These are phyloP conservation scores for Musa itinerans DNA, from an alignment of 176 grass and related monocot genomes.

Conservation along the genomic window DNA sequence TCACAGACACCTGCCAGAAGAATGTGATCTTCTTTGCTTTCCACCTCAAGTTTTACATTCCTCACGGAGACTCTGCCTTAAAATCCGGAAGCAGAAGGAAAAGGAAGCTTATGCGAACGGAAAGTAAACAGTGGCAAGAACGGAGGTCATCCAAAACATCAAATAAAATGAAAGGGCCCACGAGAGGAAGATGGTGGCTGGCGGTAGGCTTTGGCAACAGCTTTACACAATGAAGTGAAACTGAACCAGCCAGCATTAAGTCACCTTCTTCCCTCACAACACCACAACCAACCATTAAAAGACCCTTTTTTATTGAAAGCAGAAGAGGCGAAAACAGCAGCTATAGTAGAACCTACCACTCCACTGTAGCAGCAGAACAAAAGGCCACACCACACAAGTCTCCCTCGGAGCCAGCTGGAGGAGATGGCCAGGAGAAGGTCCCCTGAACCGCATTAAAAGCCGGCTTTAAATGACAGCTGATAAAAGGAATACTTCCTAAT, in stretches of 20 bases:
- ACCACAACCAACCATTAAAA: conserved; percentile 15
- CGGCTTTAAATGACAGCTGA: neutral
- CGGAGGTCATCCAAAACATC: neutral
- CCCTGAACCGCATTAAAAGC: conserved; percentile 13
- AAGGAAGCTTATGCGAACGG: neutral
- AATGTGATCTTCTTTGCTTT: conserved; percentile 1
- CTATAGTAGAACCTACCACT: conserved; percentile 4
- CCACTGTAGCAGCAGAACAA: conserved; percentile 20
- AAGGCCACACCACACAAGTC: conserved; percentile 3
- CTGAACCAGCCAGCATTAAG: neutral
- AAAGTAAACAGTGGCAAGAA: neutral
- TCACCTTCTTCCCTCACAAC: neutral
- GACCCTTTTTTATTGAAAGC: neutral
- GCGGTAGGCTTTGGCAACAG: neutral
- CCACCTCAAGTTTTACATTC: neutral
- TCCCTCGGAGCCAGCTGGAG: conserved; percentile 6
- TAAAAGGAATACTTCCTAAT: neutral
- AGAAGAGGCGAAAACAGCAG: neutral
- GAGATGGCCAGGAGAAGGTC: neutral
- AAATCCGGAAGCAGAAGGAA: conserved; percentile 8
- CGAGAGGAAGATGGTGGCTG: neutral
- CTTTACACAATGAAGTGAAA: neutral
- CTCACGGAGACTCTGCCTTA: conserved; percentile 7
- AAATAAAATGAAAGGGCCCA: neutral
- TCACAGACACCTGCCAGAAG: neutral